phyloP scores from a whole-genome alignment of 139 green algal genomes.

The Haematococcus lacustris region DNA sequence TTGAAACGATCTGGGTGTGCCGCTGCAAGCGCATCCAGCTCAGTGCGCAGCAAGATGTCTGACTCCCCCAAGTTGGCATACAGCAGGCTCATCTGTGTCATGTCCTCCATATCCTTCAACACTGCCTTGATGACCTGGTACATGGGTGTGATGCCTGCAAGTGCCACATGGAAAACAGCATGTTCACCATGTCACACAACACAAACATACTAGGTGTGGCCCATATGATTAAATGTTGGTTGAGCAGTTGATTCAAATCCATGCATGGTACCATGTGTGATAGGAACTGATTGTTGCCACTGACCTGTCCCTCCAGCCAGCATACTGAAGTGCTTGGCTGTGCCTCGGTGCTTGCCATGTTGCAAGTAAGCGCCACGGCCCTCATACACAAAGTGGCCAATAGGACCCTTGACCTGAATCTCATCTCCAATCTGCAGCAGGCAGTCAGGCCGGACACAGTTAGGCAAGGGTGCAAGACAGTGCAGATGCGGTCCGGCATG shows the following conservation, averaged over 20 bases:
- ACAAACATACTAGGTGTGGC: too few species aligned
- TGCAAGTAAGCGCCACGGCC: slow-evolving; percentile 53
- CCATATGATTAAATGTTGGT: too few species aligned
- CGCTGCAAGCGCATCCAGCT: slow-evolving; percentile 79
- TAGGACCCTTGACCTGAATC: slow-evolving; percentile 87
- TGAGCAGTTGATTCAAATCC: too few species aligned
- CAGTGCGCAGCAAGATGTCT: slow-evolving; percentile 89
- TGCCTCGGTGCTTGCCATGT: slow-evolving; percentile 38
- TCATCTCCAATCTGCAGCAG: slow-evolving; percentile 84
- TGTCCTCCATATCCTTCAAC: slow-evolving; percentile 70
- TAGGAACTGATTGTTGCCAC: too few species aligned
- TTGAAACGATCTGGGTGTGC: slow-evolving; percentile 56
- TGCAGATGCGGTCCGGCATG: too few species aligned
- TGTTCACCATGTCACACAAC: too few species aligned
- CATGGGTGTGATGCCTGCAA: slow-evolving; percentile 40
- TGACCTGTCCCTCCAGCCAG: slow-evolving; percentile 91
- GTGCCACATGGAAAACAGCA: too few species aligned
- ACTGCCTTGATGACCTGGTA: slow-evolving; percentile 68
- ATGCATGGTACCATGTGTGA: too few species aligned
- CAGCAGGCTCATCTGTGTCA: slow-evolving; percentile 79
- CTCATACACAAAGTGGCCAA: slow-evolving; percentile 89
- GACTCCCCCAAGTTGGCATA: slow-evolving; percentile 87
- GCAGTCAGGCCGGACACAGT: too few species aligned
- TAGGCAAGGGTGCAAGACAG: too few species aligned
- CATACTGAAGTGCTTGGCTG: slow-evolving; percentile 67